Conservation (phyloP, 2,329 filamentous ascomycete genomes). For the Trichoderma asperellum region DNA sequence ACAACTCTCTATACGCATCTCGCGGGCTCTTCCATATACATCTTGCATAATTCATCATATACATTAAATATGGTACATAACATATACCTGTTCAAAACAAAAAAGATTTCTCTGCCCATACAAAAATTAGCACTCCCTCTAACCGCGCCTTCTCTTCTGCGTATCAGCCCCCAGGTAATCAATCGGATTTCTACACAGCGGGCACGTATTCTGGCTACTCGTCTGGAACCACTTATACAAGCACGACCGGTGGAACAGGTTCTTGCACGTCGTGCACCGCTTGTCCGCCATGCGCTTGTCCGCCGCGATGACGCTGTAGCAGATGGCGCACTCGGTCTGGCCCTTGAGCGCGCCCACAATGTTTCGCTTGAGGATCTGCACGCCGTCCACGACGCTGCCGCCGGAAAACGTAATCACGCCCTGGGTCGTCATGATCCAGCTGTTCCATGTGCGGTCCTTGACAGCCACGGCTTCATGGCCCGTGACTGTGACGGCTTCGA, state of each 20-base stretch:
- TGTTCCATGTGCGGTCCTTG: constrained; percentile 88
- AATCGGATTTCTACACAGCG: constrained; percentile 89
- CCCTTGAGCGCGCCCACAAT: constrained; percentile 87
- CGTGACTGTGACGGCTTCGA: constrained; percentile 75
- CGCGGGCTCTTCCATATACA: background rate
- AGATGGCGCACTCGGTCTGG: constrained; percentile 94
- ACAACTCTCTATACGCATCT: background rate
- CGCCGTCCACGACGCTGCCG: constrained; percentile 83
- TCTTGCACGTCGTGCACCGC: constrained; percentile 87
- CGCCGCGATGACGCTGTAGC: constrained; percentile 88
- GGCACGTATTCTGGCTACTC: constrained; percentile 89
- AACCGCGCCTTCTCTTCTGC: constrained; percentile 43
- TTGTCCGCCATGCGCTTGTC: constrained; percentile 93
- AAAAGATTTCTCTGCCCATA: background rate
- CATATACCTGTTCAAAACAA: background rate
- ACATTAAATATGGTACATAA: constrained; percentile 12
- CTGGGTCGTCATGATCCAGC: constrained; percentile 85
- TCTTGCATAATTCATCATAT: constrained; percentile 14
- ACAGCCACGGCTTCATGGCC: constrained; percentile 84
- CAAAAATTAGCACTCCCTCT: background rate
- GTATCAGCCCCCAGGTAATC: constrained; percentile 56
- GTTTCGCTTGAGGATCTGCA: constrained; percentile 84
- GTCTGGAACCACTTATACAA: constrained; percentile 97
- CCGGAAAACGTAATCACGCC: constrained; percentile 94
- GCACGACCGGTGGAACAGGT: constrained; percentile 87